These are phyloP conservation scores for Cenchrus americanus DNA, from an alignment of 176 grass and related monocot genomes.

Conservation along the genomic window DNA sequence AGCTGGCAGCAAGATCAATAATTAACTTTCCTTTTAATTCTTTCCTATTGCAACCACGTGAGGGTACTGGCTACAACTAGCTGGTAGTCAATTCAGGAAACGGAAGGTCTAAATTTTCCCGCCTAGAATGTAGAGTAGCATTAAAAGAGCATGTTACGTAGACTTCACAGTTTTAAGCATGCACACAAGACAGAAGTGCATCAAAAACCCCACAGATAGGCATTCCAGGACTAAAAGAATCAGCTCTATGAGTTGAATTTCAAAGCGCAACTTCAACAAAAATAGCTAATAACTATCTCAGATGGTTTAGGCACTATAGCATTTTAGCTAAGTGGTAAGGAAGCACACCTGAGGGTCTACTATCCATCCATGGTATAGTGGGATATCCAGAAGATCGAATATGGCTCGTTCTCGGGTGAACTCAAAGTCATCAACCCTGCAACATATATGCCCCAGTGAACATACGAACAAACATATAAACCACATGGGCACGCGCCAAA, in stretches of 20 bases:
- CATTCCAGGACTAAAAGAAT: conserved; percentile 7
- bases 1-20: not conserved
- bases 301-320: conserved; percentile 10
- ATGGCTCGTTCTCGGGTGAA: conserved; percentile 93
- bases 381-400: conserved; percentile 97
- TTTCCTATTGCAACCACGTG: not conserved
- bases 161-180: conserved; percentile 6
- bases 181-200: not conserved
- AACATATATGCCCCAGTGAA: conserved; percentile 1
- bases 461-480: conserved; percentile 14
- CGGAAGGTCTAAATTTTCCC: not conserved
- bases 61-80: not conserved
- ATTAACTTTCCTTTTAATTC: not conserved
- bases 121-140: not conserved
- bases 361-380: conserved; percentile 96
- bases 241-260: not conserved
- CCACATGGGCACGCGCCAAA: not conserved
- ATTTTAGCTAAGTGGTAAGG: not conserved
- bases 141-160: not conserved
- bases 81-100: not conserved
- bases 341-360: conserved; percentile 84
- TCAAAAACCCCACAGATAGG: not conserved
- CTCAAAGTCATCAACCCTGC: conserved; percentile 96
- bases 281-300: conserved; percentile 7
- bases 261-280: not conserved